Evolutionary conservation across 805 yeast genomes (phyloP), one percentile per base, ranked within the genome.

Genomic region (Teunomyces stri): DNA sequence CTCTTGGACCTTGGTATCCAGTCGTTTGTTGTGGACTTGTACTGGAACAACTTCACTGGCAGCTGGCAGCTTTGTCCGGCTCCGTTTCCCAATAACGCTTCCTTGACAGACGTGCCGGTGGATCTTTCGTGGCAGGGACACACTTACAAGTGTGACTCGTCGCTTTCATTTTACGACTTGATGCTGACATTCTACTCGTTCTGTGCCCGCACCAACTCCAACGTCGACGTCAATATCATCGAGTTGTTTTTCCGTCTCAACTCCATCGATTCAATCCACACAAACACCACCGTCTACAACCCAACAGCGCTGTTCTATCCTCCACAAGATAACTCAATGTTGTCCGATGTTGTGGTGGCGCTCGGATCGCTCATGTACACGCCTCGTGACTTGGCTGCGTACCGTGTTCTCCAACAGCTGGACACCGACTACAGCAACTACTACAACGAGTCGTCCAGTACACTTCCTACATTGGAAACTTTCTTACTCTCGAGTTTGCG

Each of bases 11-110:
- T 62, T 2, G 87, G 87, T 0, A 64, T 75, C 0, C 76, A 74
- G 44, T 61, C 72, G 0, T 59, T 81, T n/a, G 62, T 68, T 45
- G 44, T 83, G 3, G 87, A 85, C 56, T 46, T 84, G 22, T 83
- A 82, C 59, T 78, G 80, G 72, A 79, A 78, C 55, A 79, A 76
- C 43, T 54, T 64, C 36, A 63, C 71, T 3, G 41, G 51, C 9
- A 52, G 47, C 38, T 80, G 84, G 84, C 84, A 79, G 58, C 59
- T 80, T 18, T 81, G 85, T 52, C 85, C 85, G 1, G 72, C 71
- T 1, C 70, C 74, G 1, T 62, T 68, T 18, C 66, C 71, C 5
- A 37, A 50, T 2, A 67, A 73, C 46, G 51, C 61, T 2, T 53
- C 12, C 7, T 48, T 53, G 40, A 11, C 54, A 5, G 46, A 46